These are phyloP conservation scores for Penicillium hesseltinei DNA, from an alignment of 2,329 filamentous ascomycete species.

Conservation along the genomic window DNA sequence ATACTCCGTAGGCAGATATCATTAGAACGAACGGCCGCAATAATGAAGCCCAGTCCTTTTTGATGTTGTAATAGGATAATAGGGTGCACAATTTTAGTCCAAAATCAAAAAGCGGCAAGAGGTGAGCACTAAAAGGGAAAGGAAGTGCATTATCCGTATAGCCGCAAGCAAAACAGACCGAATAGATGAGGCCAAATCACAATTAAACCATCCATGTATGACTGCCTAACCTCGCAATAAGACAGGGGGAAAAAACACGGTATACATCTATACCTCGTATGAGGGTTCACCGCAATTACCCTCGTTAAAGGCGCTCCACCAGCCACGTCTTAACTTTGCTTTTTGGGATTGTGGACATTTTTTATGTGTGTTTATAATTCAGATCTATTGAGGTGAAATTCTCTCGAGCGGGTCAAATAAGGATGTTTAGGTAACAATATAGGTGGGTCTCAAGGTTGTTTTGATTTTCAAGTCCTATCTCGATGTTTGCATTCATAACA, in stretches of 20 bases:
- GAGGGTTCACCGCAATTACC: conserved; percentile 8
- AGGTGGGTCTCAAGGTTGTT: neutral
- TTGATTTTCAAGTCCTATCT: neutral
- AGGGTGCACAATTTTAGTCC: neutral
- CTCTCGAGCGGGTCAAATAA: neutral
- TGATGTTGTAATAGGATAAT: neutral
- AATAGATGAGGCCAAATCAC: neutral
- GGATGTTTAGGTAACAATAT: neutral
- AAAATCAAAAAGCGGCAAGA: neutral
- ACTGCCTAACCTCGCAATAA: conserved; percentile 6
- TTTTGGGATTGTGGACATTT: neutral
- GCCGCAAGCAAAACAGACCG: neutral
- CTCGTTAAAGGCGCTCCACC: conserved; percentile 5
- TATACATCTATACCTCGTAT: neutral
- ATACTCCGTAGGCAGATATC: neutral
- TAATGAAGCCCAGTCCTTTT: neutral
- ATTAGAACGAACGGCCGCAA: neutral
- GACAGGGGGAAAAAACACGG: neutral
- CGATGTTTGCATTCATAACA: neutral
- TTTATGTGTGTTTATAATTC: neutral
- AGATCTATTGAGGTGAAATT: neutral
- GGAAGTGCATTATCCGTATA: neutral
- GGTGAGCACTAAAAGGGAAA: neutral
- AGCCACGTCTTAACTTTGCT: neutral
- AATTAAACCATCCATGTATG: neutral